Base-by-base conservation (phyloP, 225 moss, liverwort and hornwort species). In the Polytrichum commune region DNA sequence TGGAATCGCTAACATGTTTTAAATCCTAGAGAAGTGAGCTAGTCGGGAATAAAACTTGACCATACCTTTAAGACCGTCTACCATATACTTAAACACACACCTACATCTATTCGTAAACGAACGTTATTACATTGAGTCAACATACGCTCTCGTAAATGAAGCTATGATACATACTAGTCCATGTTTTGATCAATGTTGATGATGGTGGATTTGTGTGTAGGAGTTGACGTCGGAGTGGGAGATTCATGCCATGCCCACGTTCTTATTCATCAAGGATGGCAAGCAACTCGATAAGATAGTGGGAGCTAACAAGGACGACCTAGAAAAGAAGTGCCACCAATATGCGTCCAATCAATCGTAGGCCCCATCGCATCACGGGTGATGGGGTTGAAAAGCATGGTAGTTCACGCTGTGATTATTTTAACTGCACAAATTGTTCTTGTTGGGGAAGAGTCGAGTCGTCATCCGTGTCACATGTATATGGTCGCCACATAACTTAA, bases 161-260 rank as follows among this genome's bases (percentile, higher is more conserved):
- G 24, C 7, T 7, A 9, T 7, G 7, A 23, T n/a, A 7, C 7
- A 60, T n/a, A 23, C 7, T 24, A 26, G 26, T n/a, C 2, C 22
- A 60, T 7, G 7, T 60, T 60, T 58, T 19, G 19, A 19, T 58
- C 19, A 6, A 23, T 1, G n/a, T n/a, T n/a, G 9, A 4, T 46
- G 13, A 6, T 6, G 6, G 1, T 26, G 26, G 25, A 46, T 46
- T 46, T 0, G 23, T 63, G 71, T 76, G 70, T 82, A 87, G 79
- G 81, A 82, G 69, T 77, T 96, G n/a, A 90, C 96, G 7, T 76
- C 75, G 5, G 65, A 81, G 56, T 96, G 89, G 77, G 92, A 82
- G 24, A 89, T 96, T 71, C 89, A 86, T 78, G 93, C 96, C 2
- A 96, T 93, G 96, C 96, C 93, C 55, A 96, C 96, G 20, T 93